phyloP scores from a whole-genome alignment of 1,139 yeast species.

The Suhomyces taliae region DNA sequence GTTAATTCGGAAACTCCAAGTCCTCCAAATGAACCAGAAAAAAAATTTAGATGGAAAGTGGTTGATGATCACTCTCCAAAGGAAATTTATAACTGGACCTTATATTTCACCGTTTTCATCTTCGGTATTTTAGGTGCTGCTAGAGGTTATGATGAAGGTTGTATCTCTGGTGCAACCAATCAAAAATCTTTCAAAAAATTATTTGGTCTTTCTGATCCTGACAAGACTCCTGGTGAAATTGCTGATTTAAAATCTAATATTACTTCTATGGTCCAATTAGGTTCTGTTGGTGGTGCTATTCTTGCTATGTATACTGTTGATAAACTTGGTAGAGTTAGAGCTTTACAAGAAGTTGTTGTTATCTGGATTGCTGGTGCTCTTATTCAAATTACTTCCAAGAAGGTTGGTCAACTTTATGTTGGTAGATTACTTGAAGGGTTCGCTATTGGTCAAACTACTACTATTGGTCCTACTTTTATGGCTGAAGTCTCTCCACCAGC shows the following conservation, averaged over 20 bases:
- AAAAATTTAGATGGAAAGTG: slow-evolving; percentile 17
- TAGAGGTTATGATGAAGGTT: slow-evolving; percentile 64
- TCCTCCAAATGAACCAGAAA: neutral
- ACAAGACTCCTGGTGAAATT: slow-evolving; percentile 30
- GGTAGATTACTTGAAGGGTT: slow-evolving; percentile 57
- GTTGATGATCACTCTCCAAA: slow-evolving; percentile 36
- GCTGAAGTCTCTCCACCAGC: slow-evolving; percentile 56
- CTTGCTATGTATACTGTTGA: slow-evolving; percentile 54
- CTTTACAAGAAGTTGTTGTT: slow-evolving; percentile 47
- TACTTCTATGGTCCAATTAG: slow-evolving; percentile 63
- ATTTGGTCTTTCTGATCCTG: slow-evolving; percentile 48
- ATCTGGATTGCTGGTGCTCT: slow-evolving; percentile 50
- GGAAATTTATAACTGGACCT: slow-evolving; percentile 49
- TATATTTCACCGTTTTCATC: slow-evolving; percentile 50
- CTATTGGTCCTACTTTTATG: slow-evolving; percentile 56
- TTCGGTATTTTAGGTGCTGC: slow-evolving; percentile 45
- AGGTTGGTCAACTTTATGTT: slow-evolving; percentile 53
- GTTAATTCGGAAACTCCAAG: neutral
- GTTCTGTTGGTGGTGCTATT: slow-evolving; percentile 59
- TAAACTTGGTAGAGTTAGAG: slow-evolving; percentile 53
- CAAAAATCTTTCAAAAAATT: slow-evolving; percentile 42
- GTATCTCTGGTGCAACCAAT: slow-evolving; percentile 43
- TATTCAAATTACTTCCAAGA: slow-evolving; percentile 47
- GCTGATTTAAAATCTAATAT: slow-evolving; percentile 56
- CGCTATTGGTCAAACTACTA: slow-evolving; percentile 57